Base-by-base conservation (phyloP, 208 protist genomes). In the Lotmaria passim region DNA sequence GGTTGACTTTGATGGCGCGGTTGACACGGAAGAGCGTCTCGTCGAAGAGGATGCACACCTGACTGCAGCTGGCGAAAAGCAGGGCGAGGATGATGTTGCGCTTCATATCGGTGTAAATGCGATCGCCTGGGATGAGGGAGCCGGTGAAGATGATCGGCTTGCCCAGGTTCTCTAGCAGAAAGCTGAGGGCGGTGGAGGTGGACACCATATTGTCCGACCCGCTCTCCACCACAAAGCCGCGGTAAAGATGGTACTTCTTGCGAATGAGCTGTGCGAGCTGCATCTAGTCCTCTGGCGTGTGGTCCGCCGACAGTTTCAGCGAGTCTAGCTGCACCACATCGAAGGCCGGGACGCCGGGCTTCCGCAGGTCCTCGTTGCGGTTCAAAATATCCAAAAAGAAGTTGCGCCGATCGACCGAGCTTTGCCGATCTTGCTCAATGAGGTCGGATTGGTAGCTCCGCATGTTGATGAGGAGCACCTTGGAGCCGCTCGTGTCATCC, bases 91-190 rank as follows among this genome's bases (percentile, higher is more conserved):
- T 85, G 3, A 96, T 81, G 68, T 97, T 97, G 23, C 86, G 87
- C 70, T 86, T 79, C 38, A 93, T 85, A 67, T 99, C 97, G 11
- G 82, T 98, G 68, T 95, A 96, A 1, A 91, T 73, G 23, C 94
- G 82, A 28, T 81, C 79, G 36, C 95, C 75, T 7, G 97, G 92
- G 62, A 98, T 92, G 52, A 97, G 82, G 11, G 94, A 95, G 24
- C 98, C 98, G 24, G 98, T 99, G 46, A 99, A 87, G 51, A 99
- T 82, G 38, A 99, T 91, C 2, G 97, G 83, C 80, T 99, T 99
- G 34, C 84, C 90, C 2, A 99, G 78, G 79, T 99, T 98, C 59
- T 98, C 91, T 0, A 99, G 85, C 69, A 99, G 93, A 76, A 99
- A 99, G 59, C 94, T 97, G 24, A 99, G 77, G 24, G 97, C 98